phyloP scores from a whole-genome alignment of 192 early-diverging fungal species.

The Kappamyces sp. region DNA sequence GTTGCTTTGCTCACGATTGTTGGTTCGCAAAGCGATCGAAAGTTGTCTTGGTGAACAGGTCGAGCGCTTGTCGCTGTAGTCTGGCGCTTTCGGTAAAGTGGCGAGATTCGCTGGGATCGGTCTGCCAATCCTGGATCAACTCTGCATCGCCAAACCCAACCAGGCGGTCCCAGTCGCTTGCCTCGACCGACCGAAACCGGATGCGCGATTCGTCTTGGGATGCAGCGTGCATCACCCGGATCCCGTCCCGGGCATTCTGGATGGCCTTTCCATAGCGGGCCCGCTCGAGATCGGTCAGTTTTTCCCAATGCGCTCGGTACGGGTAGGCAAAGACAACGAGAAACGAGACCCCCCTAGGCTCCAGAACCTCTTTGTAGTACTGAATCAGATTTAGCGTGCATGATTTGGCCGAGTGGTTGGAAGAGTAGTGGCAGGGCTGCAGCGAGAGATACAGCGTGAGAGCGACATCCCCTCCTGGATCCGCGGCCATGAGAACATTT shows the following conservation, averaged over 20 bases:
- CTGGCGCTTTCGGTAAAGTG: too few species aligned
- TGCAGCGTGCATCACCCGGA: neutral
- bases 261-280: conserved; percentile 7
- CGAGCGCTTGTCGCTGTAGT: too few species aligned
- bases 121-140: too few species aligned
- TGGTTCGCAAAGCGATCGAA: too few species aligned
- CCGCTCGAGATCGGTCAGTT: neutral
- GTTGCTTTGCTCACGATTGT: too few species aligned
- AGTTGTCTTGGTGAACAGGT: too few species aligned
- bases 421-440: conserved; percentile 13
- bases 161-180: too few species aligned
- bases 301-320: conserved; percentile 15
- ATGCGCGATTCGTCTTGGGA: too few species aligned
- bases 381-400: conserved; percentile 11
- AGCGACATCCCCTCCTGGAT: neutral
- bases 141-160: too few species aligned
- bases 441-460: conserved; percentile 8
- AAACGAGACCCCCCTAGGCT: neutral
- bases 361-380: neutral
- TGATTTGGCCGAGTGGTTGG: neutral
- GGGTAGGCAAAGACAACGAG: conserved; percentile 12
- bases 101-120: too few species aligned
- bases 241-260: neutral
- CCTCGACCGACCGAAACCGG: too few species aligned
- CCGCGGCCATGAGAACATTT: neutral